Conservation (phyloP, 768 basidiomycete species). For the Kwoniella mangroviensis region DNA sequence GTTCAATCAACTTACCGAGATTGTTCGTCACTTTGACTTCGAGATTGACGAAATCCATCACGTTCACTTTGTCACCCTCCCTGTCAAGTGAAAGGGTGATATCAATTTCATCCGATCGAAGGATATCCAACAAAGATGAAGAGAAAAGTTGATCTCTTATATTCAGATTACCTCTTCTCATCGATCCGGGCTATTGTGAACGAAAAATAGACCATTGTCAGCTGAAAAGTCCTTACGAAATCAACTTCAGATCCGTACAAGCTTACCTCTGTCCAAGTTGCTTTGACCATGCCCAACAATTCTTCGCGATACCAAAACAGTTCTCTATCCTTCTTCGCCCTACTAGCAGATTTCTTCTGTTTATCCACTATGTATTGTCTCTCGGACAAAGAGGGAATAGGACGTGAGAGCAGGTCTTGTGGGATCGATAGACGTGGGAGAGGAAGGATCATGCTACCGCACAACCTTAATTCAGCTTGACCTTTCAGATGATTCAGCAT, state of each 20-base stretch:
- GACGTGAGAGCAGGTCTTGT: constrained; percentile 64
- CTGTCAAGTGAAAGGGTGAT: constrained; percentile 61
- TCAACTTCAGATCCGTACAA: neutral
- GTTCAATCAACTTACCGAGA: constrained; percentile 31
- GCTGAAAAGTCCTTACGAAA: neutral
- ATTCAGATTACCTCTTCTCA: constrained; percentile 74
- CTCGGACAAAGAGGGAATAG: constrained; percentile 83
- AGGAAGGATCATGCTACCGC: constrained; percentile 44
- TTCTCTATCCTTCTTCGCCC: constrained; percentile 72
- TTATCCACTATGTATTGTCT: constrained; percentile 89
- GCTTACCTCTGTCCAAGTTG: constrained; percentile 84
- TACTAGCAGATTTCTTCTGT: constrained; percentile 65
- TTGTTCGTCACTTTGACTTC: constrained; percentile 37
- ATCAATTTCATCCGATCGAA: constrained; percentile 71
- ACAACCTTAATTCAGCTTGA: no score
- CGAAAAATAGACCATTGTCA: neutral
- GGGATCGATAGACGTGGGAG: constrained; percentile 72
- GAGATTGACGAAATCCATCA: constrained; percentile 47
- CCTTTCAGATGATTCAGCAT: no score
- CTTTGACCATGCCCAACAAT: constrained; percentile 70
- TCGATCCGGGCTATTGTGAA: constrained; percentile 70
- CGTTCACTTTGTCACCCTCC: constrained; percentile 11
- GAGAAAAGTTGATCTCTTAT: constrained; percentile 79
- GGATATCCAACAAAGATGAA: constrained; percentile 73
- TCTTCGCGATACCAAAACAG: constrained; percentile 97